Percentiles rank a stretch among this genome's conserved stretches.
phyloP scores from a whole-genome alignment of 805 yeast genomes.

The Candida xiaguanensis region DNA sequence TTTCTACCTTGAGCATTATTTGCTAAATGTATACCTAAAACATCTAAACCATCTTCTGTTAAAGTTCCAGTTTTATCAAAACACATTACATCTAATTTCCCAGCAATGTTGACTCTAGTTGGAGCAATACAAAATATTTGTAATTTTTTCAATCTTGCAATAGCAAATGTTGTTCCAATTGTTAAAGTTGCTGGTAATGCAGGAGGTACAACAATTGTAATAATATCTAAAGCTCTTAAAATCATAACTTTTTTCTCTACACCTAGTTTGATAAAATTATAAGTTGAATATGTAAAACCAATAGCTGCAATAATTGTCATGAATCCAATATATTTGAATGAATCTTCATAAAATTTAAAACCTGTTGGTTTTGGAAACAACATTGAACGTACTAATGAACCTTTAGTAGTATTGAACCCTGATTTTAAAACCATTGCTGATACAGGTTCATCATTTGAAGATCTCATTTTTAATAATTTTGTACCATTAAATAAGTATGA shows the following conservation, averaged over 20 bases:
- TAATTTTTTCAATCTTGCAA: conserved; percentile 60
- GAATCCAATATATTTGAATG: conserved; percentile 92
- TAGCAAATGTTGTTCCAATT: conserved; percentile 92
- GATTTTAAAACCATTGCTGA: conserved; percentile 84
- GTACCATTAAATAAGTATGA: conserved; percentile 88
- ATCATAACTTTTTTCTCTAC: conserved; percentile 67
- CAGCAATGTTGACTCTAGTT: conserved; percentile 92
- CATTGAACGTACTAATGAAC: conserved; percentile 92
- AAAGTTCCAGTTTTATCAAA: conserved; percentile 97
- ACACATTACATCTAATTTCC: conserved; percentile 83
- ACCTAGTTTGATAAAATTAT: conserved; percentile 76
- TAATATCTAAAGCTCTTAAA: conserved; percentile 85
- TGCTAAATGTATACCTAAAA: conserved; percentile 54
- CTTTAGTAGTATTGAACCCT: conserved; percentile 94
- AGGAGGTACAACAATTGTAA: conserved; percentile 97
- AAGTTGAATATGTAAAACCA: conserved; percentile 82
- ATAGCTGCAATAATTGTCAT: conserved; percentile 81
- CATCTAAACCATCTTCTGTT: conserved; percentile 95
- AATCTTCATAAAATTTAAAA: conserved; percentile 89
- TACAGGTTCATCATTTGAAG: conserved; percentile 70
- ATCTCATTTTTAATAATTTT: conserved; percentile 75
- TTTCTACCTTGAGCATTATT: conserved; percentile 39
- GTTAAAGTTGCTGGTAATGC: conserved; percentile 97
- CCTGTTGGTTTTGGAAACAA: conserved; percentile 92
- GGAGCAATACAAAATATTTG: conserved; percentile 90